phyloP scores from a whole-genome alignment of 345 rosid genomes.

The Dimocarpus longan region DNA sequence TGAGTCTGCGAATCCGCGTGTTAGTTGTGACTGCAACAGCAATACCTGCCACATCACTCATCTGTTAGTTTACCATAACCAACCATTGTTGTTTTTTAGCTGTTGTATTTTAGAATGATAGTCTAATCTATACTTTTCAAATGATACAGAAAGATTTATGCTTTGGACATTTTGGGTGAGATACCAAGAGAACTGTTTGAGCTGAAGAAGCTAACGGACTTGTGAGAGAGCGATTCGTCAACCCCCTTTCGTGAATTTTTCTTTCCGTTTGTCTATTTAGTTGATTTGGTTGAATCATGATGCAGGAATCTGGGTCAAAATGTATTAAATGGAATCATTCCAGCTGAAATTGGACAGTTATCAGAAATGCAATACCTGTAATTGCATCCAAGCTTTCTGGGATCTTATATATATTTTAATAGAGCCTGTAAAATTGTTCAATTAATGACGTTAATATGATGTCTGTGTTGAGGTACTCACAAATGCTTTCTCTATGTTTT shows the following conservation, averaged over 20 bases:
- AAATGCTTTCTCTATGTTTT: slow-evolving; percentile 20
- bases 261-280: not conserved
- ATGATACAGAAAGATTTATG: slow-evolving; percentile 58
- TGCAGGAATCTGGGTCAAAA: slow-evolving; percentile 61
- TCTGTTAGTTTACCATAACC: slow-evolving; percentile 42
- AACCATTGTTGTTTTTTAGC: not conserved
- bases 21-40: slow-evolving; percentile 48
- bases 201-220: slow-evolving; percentile 47
- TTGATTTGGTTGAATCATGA: slow-evolving; percentile 9
- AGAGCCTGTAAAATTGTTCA: not conserved
- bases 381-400: slow-evolving; percentile 15
- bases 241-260: not conserved
- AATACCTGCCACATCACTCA: slow-evolving; percentile 49
- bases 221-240: slow-evolving; percentile 34
- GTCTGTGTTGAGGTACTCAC: slow-evolving; percentile 9
- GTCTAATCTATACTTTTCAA: not conserved
- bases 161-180: slow-evolving; percentile 54
- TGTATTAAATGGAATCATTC: slow-evolving; percentile 50
- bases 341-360: slow-evolving; percentile 48
- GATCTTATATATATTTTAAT: not conserved
- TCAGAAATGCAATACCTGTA: slow-evolving; percentile 61
- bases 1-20: slow-evolving; percentile 44
- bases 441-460: not conserved
- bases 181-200: slow-evolving; percentile 51
- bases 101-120: not conserved